Evolutionary conservation across 2,329 filamentous ascomycete species (phyloP), one percentile per base, ranked within the genome.

Genomic region (Orbilia javanica): DNA sequence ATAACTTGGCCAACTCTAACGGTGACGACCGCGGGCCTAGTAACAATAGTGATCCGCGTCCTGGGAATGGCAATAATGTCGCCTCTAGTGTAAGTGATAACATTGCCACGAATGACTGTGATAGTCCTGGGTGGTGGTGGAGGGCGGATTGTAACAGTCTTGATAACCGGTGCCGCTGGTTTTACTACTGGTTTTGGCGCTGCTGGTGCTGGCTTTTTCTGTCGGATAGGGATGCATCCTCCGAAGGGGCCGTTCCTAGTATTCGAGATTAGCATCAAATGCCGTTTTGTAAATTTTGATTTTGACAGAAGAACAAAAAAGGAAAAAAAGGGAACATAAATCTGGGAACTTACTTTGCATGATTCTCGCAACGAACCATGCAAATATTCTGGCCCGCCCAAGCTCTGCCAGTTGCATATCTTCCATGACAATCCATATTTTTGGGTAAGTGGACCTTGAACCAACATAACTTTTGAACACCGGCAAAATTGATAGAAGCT

Each of bases 161-260:
- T n/a, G n/a, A n/a, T n/a, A n/a, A n/a, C n/a, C n/a, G n/a, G n/a
- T n/a, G n/a, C n/a, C 10, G 5, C 10, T 5, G 31, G 31, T 34
- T 4, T 4, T 10, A 27, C 25, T n/a, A 27, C 2, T 18, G 57
- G 57, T 13, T 25, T 29, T n/a, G 39, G 34, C 13, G 20, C 11
- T 18, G 36, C 18, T 4, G 34, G n/a, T 7, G 18, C 11, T 22
- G 34, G 20, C 4, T 18, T 46, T 20, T 44, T 20, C 31, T 63
- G 57, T n/a, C 46, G 57, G 7, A 63, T 63, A 11, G 57, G 57
- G n/a, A 63, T n/a, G 15, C 57, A 63, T 2, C 20, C 57, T 44
- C 57, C 57, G 11, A 63, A 63, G 13, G 57, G 57, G 0, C 57
- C 57, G 15, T 63, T 62, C 10, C 52, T 57, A 57, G 22, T 10